Evolutionary conservation across 768 basidiomycete species (phyloP), one percentile per base, ranked within the genome.

Genomic region (Leucocoprinus leucothites): DNA sequence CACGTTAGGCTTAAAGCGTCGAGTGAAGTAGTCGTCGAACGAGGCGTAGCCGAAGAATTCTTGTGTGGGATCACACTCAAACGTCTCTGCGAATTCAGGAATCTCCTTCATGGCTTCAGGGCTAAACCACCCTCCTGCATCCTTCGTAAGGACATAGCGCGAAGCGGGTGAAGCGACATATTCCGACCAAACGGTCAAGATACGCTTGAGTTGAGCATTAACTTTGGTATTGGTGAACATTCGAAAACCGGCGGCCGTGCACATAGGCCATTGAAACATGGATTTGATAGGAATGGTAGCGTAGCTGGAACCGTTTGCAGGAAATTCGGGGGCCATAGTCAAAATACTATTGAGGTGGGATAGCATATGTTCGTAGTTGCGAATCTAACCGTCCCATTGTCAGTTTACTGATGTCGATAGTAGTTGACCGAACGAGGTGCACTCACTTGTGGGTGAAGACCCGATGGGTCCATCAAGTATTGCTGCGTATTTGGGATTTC

Each of bases 1-100:
- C 9, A 72, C 63, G 2, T 62, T 68, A 0, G 65, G 63, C n/a
- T 68, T 65, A 62, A 82, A 74, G 2, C 58, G 55, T 1, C 82
- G 64, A 22, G 68, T 76, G 64, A 87, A 87, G 70, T 82, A 84
- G 59, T 78, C 71, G 52, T 84, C 83, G 80, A 68, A 81, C 47
- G 74, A 75, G 0, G 6, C 65, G 63, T 66, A 82, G 0, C 85
- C 84, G 57, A 74, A 66, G 57, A 80, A 60, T n/a, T 66, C 58
- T 0, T 64, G 64, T 1, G 61, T 57, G 0, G 78, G 74, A 51
- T 81, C 65, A 52, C 74, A 78, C 3, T 68, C 60, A 61, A 69
- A 82, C 34, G 69, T 64, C 21, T 74, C 53, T 3, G 61, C 60
- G 50, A 80, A 80, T 16, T 62, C 60, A 4, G 59, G 60, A 41